Conservation (phyloP, 306 rosid species). For the Lathyrus oleraceus region DNA sequence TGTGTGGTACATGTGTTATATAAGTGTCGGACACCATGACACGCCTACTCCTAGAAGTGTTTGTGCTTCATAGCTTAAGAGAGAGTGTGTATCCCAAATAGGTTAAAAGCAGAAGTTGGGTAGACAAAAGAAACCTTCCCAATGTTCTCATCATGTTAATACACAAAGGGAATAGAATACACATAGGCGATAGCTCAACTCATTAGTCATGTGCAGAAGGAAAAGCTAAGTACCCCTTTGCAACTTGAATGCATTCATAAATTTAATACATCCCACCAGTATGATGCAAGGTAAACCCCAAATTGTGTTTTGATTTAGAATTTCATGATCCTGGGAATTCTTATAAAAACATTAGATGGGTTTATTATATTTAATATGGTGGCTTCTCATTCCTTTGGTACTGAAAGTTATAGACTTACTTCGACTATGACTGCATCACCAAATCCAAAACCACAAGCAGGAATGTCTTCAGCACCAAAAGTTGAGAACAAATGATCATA, state of each 20-base stretch:
- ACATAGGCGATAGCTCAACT: neutral
- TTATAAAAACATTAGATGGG: conserved; percentile 9
- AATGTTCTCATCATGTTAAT: neutral
- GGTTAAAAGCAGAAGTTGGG: neutral
- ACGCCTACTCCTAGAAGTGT: too few relatives aligned
- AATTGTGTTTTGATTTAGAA: conserved; percentile 2
- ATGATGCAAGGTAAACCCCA: neutral
- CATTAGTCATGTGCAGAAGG: neutral
- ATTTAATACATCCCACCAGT: conserved; percentile 9
- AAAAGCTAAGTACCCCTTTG: neutral
- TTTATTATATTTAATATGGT: conserved; percentile 21
- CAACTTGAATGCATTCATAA: neutral
- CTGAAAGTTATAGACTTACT: conserved; percentile 52
- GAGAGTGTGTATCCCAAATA: neutral
- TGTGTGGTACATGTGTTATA: too few relatives aligned
- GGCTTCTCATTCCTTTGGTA: conserved; percentile 20
- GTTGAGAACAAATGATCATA: conserved; percentile 90
- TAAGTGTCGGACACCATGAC: too few relatives aligned
- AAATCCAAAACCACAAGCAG: conserved; percentile 98
- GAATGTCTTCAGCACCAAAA: conserved; percentile 84
- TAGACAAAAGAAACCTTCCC: conserved; percentile 5
- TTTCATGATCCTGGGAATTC: conserved; percentile 14
- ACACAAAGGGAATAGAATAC: neutral
- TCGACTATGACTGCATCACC: conserved; percentile 97
- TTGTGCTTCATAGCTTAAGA: neutral